Evolutionary conservation across 371 early-diverging fungal genomes (phyloP).

Genomic region (Circinella umbellata): DNA sequence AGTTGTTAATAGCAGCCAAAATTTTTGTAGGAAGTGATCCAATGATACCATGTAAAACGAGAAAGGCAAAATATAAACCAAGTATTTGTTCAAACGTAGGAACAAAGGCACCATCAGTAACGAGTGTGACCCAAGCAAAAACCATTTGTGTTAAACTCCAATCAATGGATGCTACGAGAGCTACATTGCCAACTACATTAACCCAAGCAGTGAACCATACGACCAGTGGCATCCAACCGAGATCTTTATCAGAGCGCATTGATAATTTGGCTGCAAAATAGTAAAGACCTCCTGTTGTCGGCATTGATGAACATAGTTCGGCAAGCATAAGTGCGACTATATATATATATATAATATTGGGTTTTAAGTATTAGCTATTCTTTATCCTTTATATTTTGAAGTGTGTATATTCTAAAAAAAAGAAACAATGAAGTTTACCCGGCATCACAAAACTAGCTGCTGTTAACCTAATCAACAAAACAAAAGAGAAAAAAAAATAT

Average conservation of each 20-base stretch:
- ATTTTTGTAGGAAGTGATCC: slow-evolving; percentile 17
- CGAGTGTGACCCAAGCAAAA: slow-evolving; percentile 15
- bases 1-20: slow-evolving; percentile 18
- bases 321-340: slow-evolving; percentile 22
- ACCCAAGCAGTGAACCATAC: slow-evolving; percentile 24
- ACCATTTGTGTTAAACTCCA: slow-evolving; percentile 19
- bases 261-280: slow-evolving; percentile 20
- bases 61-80: slow-evolving; percentile 12
- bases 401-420: neutral
- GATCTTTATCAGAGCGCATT: slow-evolving; percentile 2
- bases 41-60: slow-evolving; percentile 19
- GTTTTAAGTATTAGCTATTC: neutral
- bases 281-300: slow-evolving; percentile 20
- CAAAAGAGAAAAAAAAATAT: neutral
- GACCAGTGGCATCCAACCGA: slow-evolving; percentile 16
- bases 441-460: slow-evolving; percentile 13
- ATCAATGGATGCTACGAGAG: slow-evolving; percentile 23
- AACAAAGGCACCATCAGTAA: slow-evolving; percentile 16
- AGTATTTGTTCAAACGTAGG: slow-evolving; percentile 18
- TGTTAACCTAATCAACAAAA: neutral
- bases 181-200: slow-evolving; percentile 21
- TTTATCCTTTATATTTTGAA: too few species aligned
- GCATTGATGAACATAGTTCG: slow-evolving; percentile 18
- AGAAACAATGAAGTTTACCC: neutral
- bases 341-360: too few species aligned